Evolutionary conservation across 1,284 basidiomycete species (phyloP).

Genomic region (Wolfiporia cocos): DNA sequence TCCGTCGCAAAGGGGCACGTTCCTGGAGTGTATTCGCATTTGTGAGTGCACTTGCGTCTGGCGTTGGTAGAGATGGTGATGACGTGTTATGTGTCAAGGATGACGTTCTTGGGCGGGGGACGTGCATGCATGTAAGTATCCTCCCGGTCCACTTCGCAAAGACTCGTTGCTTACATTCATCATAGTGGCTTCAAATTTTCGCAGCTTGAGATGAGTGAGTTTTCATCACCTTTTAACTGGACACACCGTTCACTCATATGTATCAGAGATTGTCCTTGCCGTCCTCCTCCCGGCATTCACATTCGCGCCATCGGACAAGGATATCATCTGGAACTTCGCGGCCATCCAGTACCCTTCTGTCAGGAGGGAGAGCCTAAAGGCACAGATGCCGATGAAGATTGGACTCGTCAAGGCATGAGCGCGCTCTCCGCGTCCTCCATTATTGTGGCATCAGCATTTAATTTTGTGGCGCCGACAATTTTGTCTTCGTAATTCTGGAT

Average conservation of each 20-base stretch:
- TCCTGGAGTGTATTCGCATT: conserved; percentile 15
- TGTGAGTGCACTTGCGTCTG: conserved; percentile 6
- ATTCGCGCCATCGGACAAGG: conserved; percentile 14
- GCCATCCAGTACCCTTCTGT: conserved; percentile 20
- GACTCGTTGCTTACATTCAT: neutral
- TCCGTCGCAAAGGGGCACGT: conserved; percentile 11
- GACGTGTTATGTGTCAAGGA: conserved; percentile 8
- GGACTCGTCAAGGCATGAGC: neutral
- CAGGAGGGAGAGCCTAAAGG: conserved; percentile 1
- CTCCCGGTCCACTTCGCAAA: neutral
- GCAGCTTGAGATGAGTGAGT: conserved; percentile 11
- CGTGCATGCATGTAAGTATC: conserved; percentile 14
- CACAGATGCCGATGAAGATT: neutral
- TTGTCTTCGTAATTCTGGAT: no score
- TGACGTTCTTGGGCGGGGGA: conserved; percentile 18
- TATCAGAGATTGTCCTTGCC: conserved; percentile 15
- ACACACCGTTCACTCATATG: neutral
- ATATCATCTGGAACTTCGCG: conserved; percentile 22
- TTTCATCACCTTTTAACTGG: neutral
- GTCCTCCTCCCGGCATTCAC: conserved; percentile 15
- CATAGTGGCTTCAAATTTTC: conserved; percentile 11
- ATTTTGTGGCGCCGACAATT: no score
- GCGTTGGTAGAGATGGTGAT: neutral
- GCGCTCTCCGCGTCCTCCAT: no score
- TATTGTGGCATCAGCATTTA: no score